Evolutionary conservation across 352 stramenopile species (phyloP).

Genomic region (Phytopythium mirpurense): DNA sequence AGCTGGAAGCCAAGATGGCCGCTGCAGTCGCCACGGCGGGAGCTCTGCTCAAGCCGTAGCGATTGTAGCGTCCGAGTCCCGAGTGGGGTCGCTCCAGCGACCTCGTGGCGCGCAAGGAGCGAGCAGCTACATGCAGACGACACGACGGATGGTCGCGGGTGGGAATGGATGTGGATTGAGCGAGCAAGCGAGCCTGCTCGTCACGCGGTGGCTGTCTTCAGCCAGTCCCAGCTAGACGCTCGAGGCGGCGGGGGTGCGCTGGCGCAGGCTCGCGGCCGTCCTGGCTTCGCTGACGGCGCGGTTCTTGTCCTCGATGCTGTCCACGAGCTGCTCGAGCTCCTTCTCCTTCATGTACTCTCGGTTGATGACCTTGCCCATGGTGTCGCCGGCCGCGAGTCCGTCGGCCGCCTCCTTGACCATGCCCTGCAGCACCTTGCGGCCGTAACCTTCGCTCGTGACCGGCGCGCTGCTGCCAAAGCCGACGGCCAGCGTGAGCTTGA

Average conservation of each 20-base stretch:
- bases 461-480: constrained; percentile 76
- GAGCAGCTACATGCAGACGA: no score
- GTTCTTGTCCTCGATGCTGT: constrained; percentile 26
- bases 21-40: constrained; percentile 35
- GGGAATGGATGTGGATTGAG: background rate
- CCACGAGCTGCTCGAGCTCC: constrained; percentile 31
- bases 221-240: constrained; percentile 1
- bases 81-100: no score
- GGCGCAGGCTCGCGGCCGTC: constrained; percentile 33
- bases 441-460: constrained; percentile 70
- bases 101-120: no score
- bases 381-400: constrained; percentile 55
- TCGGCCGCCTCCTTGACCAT: constrained; percentile 66
- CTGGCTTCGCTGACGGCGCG: constrained; percentile 8
- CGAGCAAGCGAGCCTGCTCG: background rate
- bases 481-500: constrained; percentile 80
- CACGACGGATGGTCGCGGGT: background rate
- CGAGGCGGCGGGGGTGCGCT: constrained; percentile 18
- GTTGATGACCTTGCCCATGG: constrained; percentile 73
- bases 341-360: constrained; percentile 65
- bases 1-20: constrained; percentile 64
- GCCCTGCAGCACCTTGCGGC: constrained; percentile 49
- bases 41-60: background rate
- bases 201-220: no score
- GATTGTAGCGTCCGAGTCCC: background rate